Conservation (phyloP, 2,329 filamentous ascomycete genomes). For the Penicillium sp. region DNA sequence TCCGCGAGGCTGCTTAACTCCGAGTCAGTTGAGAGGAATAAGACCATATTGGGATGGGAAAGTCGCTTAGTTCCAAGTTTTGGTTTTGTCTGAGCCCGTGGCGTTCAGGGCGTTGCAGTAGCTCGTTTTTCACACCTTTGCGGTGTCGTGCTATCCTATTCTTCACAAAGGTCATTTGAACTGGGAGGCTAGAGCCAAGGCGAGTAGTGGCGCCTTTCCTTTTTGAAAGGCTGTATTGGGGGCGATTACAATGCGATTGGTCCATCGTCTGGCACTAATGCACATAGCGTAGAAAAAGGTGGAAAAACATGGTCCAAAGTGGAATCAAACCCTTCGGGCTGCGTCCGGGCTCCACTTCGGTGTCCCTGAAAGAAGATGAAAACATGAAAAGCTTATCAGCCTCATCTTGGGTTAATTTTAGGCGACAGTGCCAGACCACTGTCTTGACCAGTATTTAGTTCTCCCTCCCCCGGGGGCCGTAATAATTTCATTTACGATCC, state of each 20-base stretch:
- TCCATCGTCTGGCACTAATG: background rate
- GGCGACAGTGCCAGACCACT: background rate
- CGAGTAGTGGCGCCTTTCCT: conserved; percentile 1
- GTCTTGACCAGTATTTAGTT: conserved; percentile 1
- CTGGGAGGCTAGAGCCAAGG: background rate
- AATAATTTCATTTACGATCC: background rate
- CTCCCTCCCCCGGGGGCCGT: background rate
- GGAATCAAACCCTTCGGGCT: background rate
- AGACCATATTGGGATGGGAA: background rate
- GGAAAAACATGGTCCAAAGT: background rate
- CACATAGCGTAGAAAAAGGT: conserved; percentile 1
- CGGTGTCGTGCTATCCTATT: background rate
- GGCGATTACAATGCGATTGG: conserved; percentile 16
- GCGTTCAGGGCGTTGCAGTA: background rate
- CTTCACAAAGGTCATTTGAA: too few relatives aligned
- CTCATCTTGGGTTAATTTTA: conserved; percentile 8
- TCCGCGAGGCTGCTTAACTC: background rate
- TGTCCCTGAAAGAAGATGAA: background rate
- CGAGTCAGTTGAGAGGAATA: background rate
- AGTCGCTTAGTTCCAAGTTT: background rate
- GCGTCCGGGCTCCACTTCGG: background rate
- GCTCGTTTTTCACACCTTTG: background rate
- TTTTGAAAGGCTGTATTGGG: conserved; percentile 3
- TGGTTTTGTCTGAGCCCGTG: background rate
- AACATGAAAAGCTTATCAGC: conserved; percentile 7